phyloP scores from a whole-genome alignment of 2,329 filamentous ascomycete species.

The Ophiostoma tasmaniense region DNA sequence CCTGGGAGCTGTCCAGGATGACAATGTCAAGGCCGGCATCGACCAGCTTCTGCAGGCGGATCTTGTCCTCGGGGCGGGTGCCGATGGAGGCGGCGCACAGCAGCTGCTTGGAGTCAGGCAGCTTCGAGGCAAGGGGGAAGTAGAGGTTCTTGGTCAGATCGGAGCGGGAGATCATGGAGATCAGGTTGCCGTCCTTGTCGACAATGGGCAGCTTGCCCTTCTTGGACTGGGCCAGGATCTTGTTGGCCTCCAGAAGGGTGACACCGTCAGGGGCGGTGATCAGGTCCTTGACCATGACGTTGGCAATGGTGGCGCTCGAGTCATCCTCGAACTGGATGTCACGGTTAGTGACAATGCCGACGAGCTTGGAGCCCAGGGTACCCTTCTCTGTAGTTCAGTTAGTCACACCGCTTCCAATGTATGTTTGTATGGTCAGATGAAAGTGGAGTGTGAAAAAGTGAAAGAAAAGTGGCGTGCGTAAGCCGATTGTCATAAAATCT shows the following conservation, averaged over 20 bases:
- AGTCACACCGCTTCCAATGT: slow-evolving; percentile 26
- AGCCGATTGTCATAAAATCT: slow-evolving; percentile 23
- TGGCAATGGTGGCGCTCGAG: slow-evolving; percentile 61
- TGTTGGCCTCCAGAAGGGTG: slow-evolving; percentile 80
- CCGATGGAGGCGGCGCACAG: slow-evolving; percentile 93
- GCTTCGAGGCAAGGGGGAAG: slow-evolving; percentile 93
- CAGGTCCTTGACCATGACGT: slow-evolving; percentile 96
- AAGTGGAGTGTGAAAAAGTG: slow-evolving; percentile 10
- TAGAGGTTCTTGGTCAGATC: slow-evolving; percentile 98
- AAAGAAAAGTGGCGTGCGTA: slow-evolving; percentile 11
- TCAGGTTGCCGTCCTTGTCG: slow-evolving; percentile 71
- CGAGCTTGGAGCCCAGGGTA: slow-evolving; percentile 85
- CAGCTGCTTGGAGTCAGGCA: slow-evolving; percentile 93
- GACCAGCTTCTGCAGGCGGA: slow-evolving; percentile 74
- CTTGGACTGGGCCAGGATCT: slow-evolving; percentile 87
- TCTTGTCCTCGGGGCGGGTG: slow-evolving; percentile 87
- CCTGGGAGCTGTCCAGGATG: slow-evolving; percentile 90
- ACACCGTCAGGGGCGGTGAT: slow-evolving; percentile 80
- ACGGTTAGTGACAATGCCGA: slow-evolving; percentile 95
- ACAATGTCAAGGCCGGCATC: slow-evolving; percentile 94
- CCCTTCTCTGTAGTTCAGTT: slow-evolving; percentile 62
- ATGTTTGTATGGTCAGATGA: background rate
- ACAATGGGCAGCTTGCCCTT: slow-evolving; percentile 97
- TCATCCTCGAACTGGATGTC: slow-evolving; percentile 95
- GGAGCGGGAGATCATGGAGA: slow-evolving; percentile 87